These are phyloP conservation scores for Ogataea hybrid DNA, from an alignment of 1,139 yeast genomes.

Conservation along the genomic window DNA sequence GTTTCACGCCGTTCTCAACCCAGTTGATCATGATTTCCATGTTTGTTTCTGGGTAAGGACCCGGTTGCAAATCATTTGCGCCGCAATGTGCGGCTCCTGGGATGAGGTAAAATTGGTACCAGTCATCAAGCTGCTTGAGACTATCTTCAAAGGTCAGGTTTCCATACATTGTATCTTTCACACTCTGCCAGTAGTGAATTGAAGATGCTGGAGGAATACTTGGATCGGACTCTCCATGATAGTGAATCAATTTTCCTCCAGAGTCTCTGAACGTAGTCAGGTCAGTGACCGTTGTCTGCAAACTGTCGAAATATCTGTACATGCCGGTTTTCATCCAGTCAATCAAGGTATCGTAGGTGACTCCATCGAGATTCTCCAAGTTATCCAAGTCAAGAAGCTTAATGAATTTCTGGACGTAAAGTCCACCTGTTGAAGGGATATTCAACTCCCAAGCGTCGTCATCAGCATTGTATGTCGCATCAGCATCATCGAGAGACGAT, in stretches of 20 bases:
- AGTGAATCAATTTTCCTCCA: conserved; percentile 9
- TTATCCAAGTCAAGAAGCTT: conserved; percentile 6
- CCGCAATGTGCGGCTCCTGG: conserved; percentile 10
- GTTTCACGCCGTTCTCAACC: conserved; percentile 8
- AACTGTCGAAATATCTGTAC: conserved; percentile 5
- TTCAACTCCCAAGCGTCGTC: conserved; percentile 4
- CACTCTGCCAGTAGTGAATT: conserved; percentile 7
- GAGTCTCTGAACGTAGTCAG: conserved; percentile 1
- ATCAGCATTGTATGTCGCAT: conserved; percentile 1
- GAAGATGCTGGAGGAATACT: conserved; percentile 10
- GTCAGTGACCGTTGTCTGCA: conserved; percentile 7
- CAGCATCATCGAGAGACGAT: conserved; percentile 5
- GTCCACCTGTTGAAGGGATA: conserved; percentile 7
- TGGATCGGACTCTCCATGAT: conserved; percentile 11
- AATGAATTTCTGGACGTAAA: conserved; percentile 4
- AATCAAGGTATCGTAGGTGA: conserved; percentile 9
- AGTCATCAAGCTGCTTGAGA: conserved; percentile 1
- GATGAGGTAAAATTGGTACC: conserved; percentile 8
- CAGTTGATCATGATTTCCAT: conserved; percentile 9
- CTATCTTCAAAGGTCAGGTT: conserved; percentile 1
- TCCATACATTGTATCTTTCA: conserved; percentile 3
- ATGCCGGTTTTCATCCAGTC: conserved; percentile 9
- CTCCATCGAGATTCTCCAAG: conserved; percentile 3
- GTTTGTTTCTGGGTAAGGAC: conserved; percentile 6
- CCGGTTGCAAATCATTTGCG: conserved; percentile 5